These are phyloP conservation scores for Aphanoascus verrucosus DNA, from an alignment of 2,329 filamentous ascomycete species.

Conservation along the genomic window DNA sequence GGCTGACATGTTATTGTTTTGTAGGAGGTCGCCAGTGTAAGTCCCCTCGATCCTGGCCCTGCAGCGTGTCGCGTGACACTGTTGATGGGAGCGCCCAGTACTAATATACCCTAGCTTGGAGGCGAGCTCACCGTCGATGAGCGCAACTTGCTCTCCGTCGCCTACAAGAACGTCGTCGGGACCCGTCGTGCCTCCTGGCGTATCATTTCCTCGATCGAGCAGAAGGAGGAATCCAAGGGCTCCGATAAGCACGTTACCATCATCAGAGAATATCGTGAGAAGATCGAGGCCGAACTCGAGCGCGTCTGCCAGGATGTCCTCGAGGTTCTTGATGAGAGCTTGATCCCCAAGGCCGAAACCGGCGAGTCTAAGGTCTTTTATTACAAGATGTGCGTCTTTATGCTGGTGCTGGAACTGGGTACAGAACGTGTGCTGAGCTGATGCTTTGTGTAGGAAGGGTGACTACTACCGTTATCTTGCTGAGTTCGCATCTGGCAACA, in stretches of 20 bases:
- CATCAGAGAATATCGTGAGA: slow-evolving; percentile 95
- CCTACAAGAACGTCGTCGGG: slow-evolving; percentile 99
- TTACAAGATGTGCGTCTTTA: slow-evolving; percentile 82
- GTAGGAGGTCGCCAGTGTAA: slow-evolving; percentile 88
- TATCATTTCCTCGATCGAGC: slow-evolving; percentile 99
- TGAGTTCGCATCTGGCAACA: slow-evolving; percentile 86
- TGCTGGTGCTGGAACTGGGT: not conserved
- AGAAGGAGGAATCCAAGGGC: slow-evolving; percentile 99
- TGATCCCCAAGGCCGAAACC: slow-evolving; percentile 91
- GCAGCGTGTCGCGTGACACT: slow-evolving; percentile 14
- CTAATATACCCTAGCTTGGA: slow-evolving; percentile 42
- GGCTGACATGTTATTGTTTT: slow-evolving; percentile 13
- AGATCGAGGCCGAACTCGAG: slow-evolving; percentile 96
- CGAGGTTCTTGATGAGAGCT: slow-evolving; percentile 79
- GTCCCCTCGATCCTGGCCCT: slow-evolving; percentile 18
- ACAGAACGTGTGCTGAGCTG: slow-evolving; percentile 6
- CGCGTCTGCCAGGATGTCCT: slow-evolving; percentile 97
- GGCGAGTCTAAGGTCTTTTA: slow-evolving; percentile 99
- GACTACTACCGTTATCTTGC: slow-evolving; percentile 94
- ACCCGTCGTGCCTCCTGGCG: slow-evolving; percentile 97
- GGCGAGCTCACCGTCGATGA: slow-evolving; percentile 59
- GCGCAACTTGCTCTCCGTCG: slow-evolving; percentile 89
- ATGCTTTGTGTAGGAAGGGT: slow-evolving; percentile 61
- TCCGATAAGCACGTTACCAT: slow-evolving; percentile 86
- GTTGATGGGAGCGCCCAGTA: slow-evolving; percentile 1